A percentile compares a stretch with the other conserved stretches of the same genome.
Evolutionary conservation across 2,329 filamentous ascomycete species (phyloP).

Genomic region (Incumbomyces delicatus): DNA sequence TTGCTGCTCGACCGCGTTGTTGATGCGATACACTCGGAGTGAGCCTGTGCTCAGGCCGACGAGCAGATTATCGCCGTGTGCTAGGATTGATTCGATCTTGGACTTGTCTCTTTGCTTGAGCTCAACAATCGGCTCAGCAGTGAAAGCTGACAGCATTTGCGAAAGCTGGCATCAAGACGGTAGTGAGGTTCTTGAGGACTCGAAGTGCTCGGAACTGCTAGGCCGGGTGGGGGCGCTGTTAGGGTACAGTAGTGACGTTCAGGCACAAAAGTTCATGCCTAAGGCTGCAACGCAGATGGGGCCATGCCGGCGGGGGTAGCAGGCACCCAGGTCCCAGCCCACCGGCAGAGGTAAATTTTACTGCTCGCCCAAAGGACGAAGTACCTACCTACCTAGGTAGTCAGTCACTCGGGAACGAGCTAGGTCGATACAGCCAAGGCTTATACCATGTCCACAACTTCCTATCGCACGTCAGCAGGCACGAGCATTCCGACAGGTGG

Average conservation of each 20-base stretch:
- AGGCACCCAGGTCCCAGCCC: too few relatives aligned
- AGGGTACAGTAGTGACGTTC: too few relatives aligned
- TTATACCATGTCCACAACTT: neutral
- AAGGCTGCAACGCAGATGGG: too few relatives aligned
- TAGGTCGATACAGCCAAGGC: too few relatives aligned
- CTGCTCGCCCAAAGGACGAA: too few relatives aligned
- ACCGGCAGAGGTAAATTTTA: too few relatives aligned
- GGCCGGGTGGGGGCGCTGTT: too few relatives aligned
- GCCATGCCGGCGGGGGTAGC: too few relatives aligned
- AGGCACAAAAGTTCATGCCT: too few relatives aligned
- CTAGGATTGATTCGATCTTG: slow-evolving; percentile 89
- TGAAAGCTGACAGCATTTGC: slow-evolving; percentile 90
- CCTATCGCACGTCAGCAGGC: neutral
- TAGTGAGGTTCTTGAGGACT: neutral
- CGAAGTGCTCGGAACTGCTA: too few relatives aligned
- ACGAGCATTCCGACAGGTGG: neutral
- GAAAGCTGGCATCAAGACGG: neutral
- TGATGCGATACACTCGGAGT: slow-evolving; percentile 83
- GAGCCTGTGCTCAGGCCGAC: slow-evolving; percentile 85
- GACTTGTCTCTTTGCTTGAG: slow-evolving; percentile 91
- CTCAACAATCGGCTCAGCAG: slow-evolving; percentile 92
- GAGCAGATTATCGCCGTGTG: slow-evolving; percentile 83
- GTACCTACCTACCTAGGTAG: too few relatives aligned
- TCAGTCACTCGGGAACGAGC: too few relatives aligned
- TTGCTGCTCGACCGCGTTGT: slow-evolving; percentile 44